Conservation (phyloP, 441 rosid species). For the Raphanus hybrid region DNA sequence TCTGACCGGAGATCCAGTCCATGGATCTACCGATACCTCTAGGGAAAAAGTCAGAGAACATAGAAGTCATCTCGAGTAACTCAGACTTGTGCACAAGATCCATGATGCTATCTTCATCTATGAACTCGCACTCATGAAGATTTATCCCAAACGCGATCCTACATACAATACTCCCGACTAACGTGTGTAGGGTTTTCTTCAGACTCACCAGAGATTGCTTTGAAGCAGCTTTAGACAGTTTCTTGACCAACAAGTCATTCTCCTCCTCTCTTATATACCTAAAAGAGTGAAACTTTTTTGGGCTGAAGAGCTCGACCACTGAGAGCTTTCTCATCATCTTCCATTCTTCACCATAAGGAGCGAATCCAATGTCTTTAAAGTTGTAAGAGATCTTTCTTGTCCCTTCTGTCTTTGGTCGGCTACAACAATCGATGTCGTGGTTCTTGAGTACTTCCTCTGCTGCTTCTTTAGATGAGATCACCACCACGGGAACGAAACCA, state of each 20-base stretch:
- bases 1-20: slow-evolving; percentile 18
- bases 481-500: slow-evolving; percentile 16
- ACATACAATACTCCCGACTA: slow-evolving; percentile 9
- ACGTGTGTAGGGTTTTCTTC: background rate
- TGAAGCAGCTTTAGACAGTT: background rate
- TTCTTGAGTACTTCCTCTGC: slow-evolving; percentile 26
- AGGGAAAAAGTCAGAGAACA: slow-evolving; percentile 20
- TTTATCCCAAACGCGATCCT: background rate
- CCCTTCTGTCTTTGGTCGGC: background rate
- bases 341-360: slow-evolving; percentile 23
- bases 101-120: slow-evolving; percentile 4
- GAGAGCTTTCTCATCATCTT: background rate
- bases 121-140: slow-evolving; percentile 11
- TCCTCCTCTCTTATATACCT: slow-evolving; percentile 24
- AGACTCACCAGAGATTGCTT: slow-evolving; percentile 14
- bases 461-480: slow-evolving; percentile 33
- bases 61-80: background rate
- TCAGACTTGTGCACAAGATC: slow-evolving; percentile 18
- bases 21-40: background rate
- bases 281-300: slow-evolving; percentile 11
- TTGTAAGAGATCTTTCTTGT: slow-evolving; percentile 6
- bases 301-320: slow-evolving; percentile 10
- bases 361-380: slow-evolving; percentile 13
- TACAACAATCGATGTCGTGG: slow-evolving; percentile 16
- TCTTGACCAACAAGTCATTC: slow-evolving; percentile 26